A percentile compares a stretch with the other conserved stretches of the same genome.
Evolutionary conservation across 768 basidiomycete species (phyloP).

Genomic region (Kwoniella pini): DNA sequence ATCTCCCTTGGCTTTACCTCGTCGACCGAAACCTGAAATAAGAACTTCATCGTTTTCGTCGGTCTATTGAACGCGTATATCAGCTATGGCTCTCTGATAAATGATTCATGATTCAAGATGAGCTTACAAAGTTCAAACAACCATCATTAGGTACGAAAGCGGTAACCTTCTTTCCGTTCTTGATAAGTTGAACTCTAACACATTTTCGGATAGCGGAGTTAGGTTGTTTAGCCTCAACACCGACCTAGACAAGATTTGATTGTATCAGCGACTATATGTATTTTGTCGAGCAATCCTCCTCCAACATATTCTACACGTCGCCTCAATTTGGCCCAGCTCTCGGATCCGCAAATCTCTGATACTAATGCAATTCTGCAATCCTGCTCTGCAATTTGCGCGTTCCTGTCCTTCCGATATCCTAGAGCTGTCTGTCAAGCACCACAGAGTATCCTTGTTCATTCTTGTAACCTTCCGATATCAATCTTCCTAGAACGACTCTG

Average conservation of each 20-base stretch:
- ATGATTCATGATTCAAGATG: slow-evolving; percentile 59
- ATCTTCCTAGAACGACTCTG: too few species aligned
- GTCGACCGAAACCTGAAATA: slow-evolving; percentile 99
- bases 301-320: too few species aligned
- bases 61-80: slow-evolving; percentile 56
- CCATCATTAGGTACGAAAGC: slow-evolving; percentile 83
- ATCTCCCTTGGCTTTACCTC: slow-evolving; percentile 99
- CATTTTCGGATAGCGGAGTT: slow-evolving; percentile 99
- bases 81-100: background rate
- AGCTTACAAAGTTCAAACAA: slow-evolving; percentile 54
- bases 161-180: slow-evolving; percentile 99
- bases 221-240: slow-evolving; percentile 99
- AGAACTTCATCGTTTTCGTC: slow-evolving; percentile 99
- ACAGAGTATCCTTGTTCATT: too few species aligned
- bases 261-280: background rate
- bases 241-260: slow-evolving; percentile 61
- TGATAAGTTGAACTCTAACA: slow-evolving; percentile 99
- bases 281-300: background rate
- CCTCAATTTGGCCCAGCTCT: too few species aligned
- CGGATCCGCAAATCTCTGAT: too few species aligned
- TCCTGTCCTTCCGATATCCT: too few species aligned
- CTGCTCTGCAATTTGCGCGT: too few species aligned
- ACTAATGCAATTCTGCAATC: too few species aligned
- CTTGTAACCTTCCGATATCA: too few species aligned
- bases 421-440: too few species aligned